phyloP scores from a whole-genome alignment of 2,329 filamentous ascomycete species.

The Diaporthe australafricana region DNA sequence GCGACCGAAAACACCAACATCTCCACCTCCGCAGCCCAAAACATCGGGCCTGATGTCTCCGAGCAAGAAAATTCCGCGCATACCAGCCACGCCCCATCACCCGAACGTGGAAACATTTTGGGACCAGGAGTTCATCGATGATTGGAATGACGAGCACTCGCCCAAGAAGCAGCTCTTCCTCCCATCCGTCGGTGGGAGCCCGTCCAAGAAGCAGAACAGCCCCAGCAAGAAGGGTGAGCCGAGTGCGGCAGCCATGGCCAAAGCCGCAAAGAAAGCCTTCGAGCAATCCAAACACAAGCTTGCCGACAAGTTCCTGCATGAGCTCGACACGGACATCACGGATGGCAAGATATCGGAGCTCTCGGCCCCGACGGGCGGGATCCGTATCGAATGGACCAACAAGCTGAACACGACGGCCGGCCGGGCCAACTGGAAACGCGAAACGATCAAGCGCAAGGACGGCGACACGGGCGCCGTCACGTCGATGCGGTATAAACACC shows the following conservation, averaged over 20 bases:
- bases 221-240: constrained; percentile 45
- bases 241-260: constrained; percentile 45
- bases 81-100: constrained; percentile 66
- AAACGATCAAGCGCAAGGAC: constrained; percentile 57
- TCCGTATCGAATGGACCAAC: constrained; percentile 79
- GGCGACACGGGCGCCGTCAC: constrained; percentile 39
- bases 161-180: constrained; percentile 56
- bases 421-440: constrained; percentile 77
- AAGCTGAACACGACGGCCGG: constrained; percentile 85
- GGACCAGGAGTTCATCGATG: constrained; percentile 68
- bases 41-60: constrained; percentile 45
- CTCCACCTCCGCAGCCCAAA: constrained; percentile 24
- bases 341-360: constrained; percentile 68
- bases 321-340: constrained; percentile 77
- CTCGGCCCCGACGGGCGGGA: constrained; percentile 73
- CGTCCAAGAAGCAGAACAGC: constrained; percentile 45
- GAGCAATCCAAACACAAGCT: constrained; percentile 70
- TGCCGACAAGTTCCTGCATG: constrained; percentile 72
- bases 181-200: constrained; percentile 42
- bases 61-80: constrained; percentile 50
- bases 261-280: constrained; percentile 69
- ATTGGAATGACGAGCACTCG: constrained; percentile 72
- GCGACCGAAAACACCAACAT: constrained; percentile 32
- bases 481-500: constrained; percentile 56
- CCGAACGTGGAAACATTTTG: constrained; percentile 70